A percentile compares a stretch with the other conserved stretches of the same genome.
Conservation (phyloP, 1,284 basidiomycete genomes). For the Moniliophthora roreri region DNA sequence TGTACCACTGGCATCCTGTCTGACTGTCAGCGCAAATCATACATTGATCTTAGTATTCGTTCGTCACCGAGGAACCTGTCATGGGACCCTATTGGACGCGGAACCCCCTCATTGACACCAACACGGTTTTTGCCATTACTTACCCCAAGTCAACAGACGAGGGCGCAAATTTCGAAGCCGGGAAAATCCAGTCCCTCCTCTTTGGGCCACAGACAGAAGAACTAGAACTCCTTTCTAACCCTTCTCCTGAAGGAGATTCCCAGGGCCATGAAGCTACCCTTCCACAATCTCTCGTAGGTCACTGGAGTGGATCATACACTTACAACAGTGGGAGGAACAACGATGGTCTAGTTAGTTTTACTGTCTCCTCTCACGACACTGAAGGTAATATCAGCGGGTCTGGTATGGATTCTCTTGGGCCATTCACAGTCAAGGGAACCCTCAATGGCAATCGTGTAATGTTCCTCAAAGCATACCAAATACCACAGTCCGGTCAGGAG, state of each 20-base stretch:
- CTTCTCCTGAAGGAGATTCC: not conserved
- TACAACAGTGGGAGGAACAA: not conserved
- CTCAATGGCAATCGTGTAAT: not conserved
- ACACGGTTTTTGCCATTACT: not conserved
- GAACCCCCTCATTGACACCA: not conserved
- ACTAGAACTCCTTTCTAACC: not conserved
- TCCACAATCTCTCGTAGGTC: not conserved
- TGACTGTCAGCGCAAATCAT: too few relatives aligned
- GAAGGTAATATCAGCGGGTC: not conserved
- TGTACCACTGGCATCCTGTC: too few relatives aligned
- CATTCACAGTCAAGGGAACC: not conserved
- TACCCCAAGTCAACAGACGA: not conserved
- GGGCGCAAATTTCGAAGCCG: not conserved
- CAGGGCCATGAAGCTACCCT: not conserved
- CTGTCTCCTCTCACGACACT: not conserved
- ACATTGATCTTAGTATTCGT: constrained; percentile 2
- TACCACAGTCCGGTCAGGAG: not conserved
- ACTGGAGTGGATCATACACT: not conserved
- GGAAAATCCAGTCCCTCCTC: not conserved
- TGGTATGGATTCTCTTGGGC: not conserved
- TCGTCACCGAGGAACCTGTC: not conserved
- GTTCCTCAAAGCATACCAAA: constrained; percentile 4
- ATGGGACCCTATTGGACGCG: not conserved
- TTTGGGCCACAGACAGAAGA: constrained; percentile 5
- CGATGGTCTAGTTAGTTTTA: not conserved